Conservation (phyloP, 495 filamentous ascomycete species). For the Talaromyces ruber region DNA sequence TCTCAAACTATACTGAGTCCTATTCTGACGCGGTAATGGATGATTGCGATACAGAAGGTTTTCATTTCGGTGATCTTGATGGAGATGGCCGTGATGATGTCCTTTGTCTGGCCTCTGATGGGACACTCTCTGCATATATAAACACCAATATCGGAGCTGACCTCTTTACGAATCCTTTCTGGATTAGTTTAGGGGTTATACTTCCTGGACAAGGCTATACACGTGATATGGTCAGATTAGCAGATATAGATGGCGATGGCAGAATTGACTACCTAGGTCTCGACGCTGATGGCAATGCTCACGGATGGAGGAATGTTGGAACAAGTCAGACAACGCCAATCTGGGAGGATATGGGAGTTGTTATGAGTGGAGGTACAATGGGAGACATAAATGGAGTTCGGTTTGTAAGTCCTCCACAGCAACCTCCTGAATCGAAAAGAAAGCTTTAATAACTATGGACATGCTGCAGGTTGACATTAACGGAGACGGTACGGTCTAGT, state of each 20-base stretch:
- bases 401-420: background rate
- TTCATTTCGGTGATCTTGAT: background rate
- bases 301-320: background rate
- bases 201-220: background rate
- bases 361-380: constrained; percentile 11
- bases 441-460: constrained; percentile 6
- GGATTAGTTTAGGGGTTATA: background rate
- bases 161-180: background rate
- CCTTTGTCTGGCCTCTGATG: constrained; percentile 12
- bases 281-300: constrained; percentile 4
- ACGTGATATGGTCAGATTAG: constrained; percentile 9
- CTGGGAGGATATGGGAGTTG: constrained; percentile 13
- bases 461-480: constrained; percentile 24
- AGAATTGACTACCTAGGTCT: constrained; percentile 12
- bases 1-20: background rate
- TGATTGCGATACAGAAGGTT: background rate
- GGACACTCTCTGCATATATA: constrained; percentile 5
- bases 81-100: background rate
- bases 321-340: constrained; percentile 10
- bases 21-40: background rate
- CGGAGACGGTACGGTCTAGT: constrained; percentile 12
- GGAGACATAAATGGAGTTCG: constrained; percentile 1
- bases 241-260: constrained; percentile 24
- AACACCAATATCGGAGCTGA: background rate
- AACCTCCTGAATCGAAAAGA: constrained; percentile 10